Base-by-base conservation (phyloP, 2,329 filamentous ascomycete genomes). In the Endocalyx cinctus region DNA sequence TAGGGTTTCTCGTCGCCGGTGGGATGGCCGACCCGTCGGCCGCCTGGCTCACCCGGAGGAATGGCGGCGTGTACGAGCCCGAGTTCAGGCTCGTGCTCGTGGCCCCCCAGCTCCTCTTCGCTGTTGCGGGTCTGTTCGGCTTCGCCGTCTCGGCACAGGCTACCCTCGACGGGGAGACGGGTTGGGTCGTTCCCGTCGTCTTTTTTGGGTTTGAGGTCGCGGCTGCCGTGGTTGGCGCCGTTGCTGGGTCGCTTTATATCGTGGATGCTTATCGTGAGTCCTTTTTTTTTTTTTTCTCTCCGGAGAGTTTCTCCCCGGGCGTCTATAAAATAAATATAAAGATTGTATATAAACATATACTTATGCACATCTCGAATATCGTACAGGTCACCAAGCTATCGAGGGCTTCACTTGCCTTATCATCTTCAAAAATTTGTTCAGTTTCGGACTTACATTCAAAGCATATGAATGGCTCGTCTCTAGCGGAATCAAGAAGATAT, bases 371-470 rank as follows among this genome's bases (percentile, higher is more conserved):
- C n/a, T n/a, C n/a, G n/a, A n/a, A n/a, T n/a, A n/a, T n/a, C 22
- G 5, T 8, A 22, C 33, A 85, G 82, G 81, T 6, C 82, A 90
- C 41, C 77, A 94, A 36, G 79, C 86, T 1, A 77, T 95, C 29
- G 89, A 96, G 61, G 85, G 81, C 6, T 94, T 95, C 57, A 95
- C 88, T 0, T 86, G 87, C 60, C 76, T 92, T 57, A 74, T 95
- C 44, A 81, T 95, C 34, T 95, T 96, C 70, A 96, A 96, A 63
- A 95, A 96, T 60, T 74, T 96, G 42, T 94, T 96, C 64, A 85
- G 82, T 42, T 96, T 94, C 50, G 77, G 79, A 6, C 66, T 96
- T 35, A 94, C 89, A 0, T 94, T 82, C 57, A 83, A 77, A 46
- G 87, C 87, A 1, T 94, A 87, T 50, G 70, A 88, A 37, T 96